Evolutionary conservation across 257 asterid genomes (phyloP).

Genomic region (Schizonepeta tenuifolia): DNA sequence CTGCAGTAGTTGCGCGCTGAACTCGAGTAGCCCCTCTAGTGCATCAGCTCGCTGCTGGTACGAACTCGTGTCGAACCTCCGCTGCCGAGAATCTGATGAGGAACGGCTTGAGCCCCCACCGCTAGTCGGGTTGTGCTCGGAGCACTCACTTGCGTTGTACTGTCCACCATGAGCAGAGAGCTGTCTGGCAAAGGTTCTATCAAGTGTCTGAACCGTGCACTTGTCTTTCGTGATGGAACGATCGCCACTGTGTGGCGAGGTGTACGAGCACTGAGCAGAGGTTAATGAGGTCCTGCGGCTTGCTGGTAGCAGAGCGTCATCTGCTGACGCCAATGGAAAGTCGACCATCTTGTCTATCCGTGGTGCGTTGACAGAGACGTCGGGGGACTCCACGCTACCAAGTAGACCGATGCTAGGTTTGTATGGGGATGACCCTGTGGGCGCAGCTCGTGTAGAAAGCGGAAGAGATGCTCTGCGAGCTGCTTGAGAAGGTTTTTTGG

Average conservation of each 20-base stretch:
- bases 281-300: slow-evolving; percentile 53
- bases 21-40: slow-evolving; percentile 92
- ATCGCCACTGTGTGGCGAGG: slow-evolving; percentile 51
- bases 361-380: slow-evolving; percentile 94
- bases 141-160: slow-evolving; percentile 64
- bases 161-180: slow-evolving; percentile 38
- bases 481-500: slow-evolving; percentile 54
- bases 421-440: slow-evolving; percentile 44
- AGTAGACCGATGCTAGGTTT: slow-evolving; percentile 48
- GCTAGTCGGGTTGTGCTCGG: slow-evolving; percentile 56
- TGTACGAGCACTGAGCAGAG: slow-evolving; percentile 64
- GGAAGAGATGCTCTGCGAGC: slow-evolving; percentile 87
- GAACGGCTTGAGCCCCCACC: slow-evolving; percentile 68
- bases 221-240: slow-evolving; percentile 79
- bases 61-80: slow-evolving; percentile 78
- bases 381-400: slow-evolving; percentile 52
- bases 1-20: slow-evolving; percentile 84
- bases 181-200: slow-evolving; percentile 43
- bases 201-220: slow-evolving; percentile 65
- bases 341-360: slow-evolving; percentile 92
- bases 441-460: slow-evolving; percentile 43
- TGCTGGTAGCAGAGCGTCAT: slow-evolving; percentile 42
- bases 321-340: slow-evolving; percentile 58
- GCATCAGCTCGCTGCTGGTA: slow-evolving; percentile 96
- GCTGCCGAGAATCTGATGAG: slow-evolving; percentile 70